Evolutionary conservation across 1,284 basidiomycete species (phyloP).

Genomic region (Tylopilus orsonianus): DNA sequence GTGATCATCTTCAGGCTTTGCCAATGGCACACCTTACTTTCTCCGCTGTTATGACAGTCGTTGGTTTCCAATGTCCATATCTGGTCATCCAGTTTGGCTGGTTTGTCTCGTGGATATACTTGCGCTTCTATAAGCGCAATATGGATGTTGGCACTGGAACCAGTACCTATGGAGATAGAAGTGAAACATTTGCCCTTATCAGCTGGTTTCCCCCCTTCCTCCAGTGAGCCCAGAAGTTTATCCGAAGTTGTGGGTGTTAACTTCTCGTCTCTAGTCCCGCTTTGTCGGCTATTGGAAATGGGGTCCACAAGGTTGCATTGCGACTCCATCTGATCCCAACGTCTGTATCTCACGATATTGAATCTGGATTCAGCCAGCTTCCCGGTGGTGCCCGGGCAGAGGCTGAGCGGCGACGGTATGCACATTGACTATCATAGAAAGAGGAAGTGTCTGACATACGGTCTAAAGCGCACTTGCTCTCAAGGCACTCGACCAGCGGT

Average conservation of each 20-base stretch:
- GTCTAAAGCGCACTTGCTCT: conserved; percentile 83
- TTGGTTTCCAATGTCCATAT: conserved; percentile 92
- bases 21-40: conserved; percentile 94
- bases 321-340: conserved; percentile 80
- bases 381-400: conserved; percentile 89
- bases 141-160: conserved; percentile 57
- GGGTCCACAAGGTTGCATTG: conserved; percentile 68
- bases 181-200: conserved; percentile 95
- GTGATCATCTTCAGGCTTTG: conserved; percentile 56
- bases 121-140: conserved; percentile 94
- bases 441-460: conserved; percentile 8
- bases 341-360: conserved; percentile 57
- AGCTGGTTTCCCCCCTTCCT: conserved; percentile 96
- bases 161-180: conserved; percentile 82
- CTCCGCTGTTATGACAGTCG: conserved; percentile 84
- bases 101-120: conserved; percentile 93
- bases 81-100: conserved; percentile 98
- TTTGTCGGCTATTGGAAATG: conserved; percentile 67
- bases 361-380: conserved; percentile 74
- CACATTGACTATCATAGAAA: conserved; percentile 2
- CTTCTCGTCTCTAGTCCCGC: conserved; percentile 35
- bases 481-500: conserved; percentile 91
- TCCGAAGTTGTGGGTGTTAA: conserved; percentile 45
- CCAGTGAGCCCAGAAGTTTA: conserved; percentile 57
- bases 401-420: conserved; percentile 87